Base-by-base conservation (phyloP, 164 flowering plant genomes). In the Aristolochia fimbriata region DNA sequence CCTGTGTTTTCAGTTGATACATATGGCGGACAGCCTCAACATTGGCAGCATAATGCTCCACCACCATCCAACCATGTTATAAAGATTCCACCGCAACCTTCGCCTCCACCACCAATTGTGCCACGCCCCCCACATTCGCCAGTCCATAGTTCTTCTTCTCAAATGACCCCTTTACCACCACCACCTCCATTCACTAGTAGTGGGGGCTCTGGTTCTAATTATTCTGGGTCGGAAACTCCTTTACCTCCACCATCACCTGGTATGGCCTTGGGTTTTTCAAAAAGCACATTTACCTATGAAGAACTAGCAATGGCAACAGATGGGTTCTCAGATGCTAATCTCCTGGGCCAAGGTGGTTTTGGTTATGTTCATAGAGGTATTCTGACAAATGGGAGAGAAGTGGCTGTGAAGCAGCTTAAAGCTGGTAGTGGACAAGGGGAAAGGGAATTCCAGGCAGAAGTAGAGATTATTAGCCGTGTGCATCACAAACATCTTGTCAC, bases 261-360 rank as follows among this genome's bases (percentile, higher is more conserved):
- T 48, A 47, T 83, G 59, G 58, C 81, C 9, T 60, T 85, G 16
- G 84, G 90, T 14, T 79, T 86, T 62, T 75, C 90, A 23, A 82
- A 82, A 74, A 88, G 91, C 71, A 76, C 85, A 43, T 93, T 90
- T 63, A 77, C 84, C 1, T 83, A 82, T 50, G 96, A 93, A 60
- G 97, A 93, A 66, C 65, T 93, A 63, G 81, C 86, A 0, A 78
- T 78, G 82, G 99, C 99, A 41, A 93, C 99, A 0, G 78, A 93
- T 70, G 92, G 94, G 13, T 93, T 93, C 76, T 90, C 97, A 5
- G 69, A 82, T 55, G 84, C 92, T 27, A 87, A 64, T 47, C 59
- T 57, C n/a, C 67, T 64, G 11, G 67, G 67, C 4, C 45, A 57
- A 64, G 67, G 67, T 49, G 67, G 61, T 30, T 64, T 57, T 49